Evolutionary conservation across 768 basidiomycete genomes (phyloP).

Genomic region (Tylopilus sp.): DNA sequence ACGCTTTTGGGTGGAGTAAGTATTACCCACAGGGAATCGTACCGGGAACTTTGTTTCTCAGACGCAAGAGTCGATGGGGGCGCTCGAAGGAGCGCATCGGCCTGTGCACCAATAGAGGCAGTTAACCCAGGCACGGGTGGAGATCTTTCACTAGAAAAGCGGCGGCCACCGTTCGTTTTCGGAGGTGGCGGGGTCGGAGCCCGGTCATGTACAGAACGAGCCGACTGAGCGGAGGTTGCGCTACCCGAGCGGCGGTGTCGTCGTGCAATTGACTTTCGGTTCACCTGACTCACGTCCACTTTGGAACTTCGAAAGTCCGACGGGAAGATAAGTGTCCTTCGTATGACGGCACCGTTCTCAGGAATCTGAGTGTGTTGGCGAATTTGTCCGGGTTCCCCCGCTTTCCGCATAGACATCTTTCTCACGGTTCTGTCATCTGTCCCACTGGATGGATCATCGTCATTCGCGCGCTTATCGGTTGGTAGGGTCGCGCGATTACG

Average conservation of each 20-base stretch:
- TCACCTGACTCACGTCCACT: constrained; percentile 51
- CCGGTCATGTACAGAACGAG: constrained; percentile 75
- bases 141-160: constrained; percentile 64
- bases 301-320: constrained; percentile 60
- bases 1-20: constrained; percentile 11
- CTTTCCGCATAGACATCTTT: constrained; percentile 23
- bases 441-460: constrained; percentile 32
- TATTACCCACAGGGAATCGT: constrained; percentile 72
- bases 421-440: constrained; percentile 27
- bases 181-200: constrained; percentile 85
- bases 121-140: constrained; percentile 71
- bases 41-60: constrained; percentile 68
- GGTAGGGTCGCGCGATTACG: constrained; percentile 14
- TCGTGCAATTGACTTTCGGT: constrained; percentile 48
- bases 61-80: constrained; percentile 38
- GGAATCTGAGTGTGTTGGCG: constrained; percentile 31
- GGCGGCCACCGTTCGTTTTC: constrained; percentile 45
- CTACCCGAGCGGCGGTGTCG: constrained; percentile 63
- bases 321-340: constrained; percentile 78
- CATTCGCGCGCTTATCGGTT: constrained; percentile 25
- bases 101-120: constrained; percentile 42
- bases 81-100: constrained; percentile 39
- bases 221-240: constrained; percentile 54
- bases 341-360: constrained; percentile 52
- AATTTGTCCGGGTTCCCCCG: constrained; percentile 24